phyloP scores from a whole-genome alignment of 108 stramenopile genomes.

The Stephanodiscus minutulus region DNA sequence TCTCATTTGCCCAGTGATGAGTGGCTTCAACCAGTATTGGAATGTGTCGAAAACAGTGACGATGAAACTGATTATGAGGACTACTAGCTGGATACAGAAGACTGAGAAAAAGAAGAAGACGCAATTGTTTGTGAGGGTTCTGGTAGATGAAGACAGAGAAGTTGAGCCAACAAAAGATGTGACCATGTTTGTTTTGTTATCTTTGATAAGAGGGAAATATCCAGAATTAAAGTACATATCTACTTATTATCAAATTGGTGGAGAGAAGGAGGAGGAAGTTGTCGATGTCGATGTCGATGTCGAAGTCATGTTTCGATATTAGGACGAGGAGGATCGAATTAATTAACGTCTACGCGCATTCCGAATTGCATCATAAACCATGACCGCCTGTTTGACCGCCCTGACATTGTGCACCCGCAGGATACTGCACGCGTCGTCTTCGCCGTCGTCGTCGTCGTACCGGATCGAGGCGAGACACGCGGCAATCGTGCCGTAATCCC shows the following conservation, averaged over 20 bases:
- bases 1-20: slow-evolving; percentile 37
- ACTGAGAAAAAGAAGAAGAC: no score
- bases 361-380: slow-evolving; percentile 78
- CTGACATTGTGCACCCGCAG: slow-evolving; percentile 94
- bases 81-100: no score
- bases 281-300: no score
- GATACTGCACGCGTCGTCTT: slow-evolving; percentile 54
- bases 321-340: not conserved
- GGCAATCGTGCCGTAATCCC: slow-evolving; percentile 88
- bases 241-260: no score
- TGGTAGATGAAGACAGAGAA: no score
- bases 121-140: not conserved
- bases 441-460: slow-evolving; percentile 36
- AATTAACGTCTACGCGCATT: slow-evolving; percentile 20
- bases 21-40: slow-evolving; percentile 26
- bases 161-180: no score
- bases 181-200: no score
- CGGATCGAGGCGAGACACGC: slow-evolving; percentile 67
- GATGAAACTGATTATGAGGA: not conserved
- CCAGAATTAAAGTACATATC: no score
- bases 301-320: no score
- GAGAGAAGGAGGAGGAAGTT: no score
- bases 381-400: slow-evolving; percentile 66
- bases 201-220: no score
- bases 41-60: not conserved